Base-by-base conservation (phyloP, 192 early-diverging fungal species). In the Pilobolus umbonatus region DNA sequence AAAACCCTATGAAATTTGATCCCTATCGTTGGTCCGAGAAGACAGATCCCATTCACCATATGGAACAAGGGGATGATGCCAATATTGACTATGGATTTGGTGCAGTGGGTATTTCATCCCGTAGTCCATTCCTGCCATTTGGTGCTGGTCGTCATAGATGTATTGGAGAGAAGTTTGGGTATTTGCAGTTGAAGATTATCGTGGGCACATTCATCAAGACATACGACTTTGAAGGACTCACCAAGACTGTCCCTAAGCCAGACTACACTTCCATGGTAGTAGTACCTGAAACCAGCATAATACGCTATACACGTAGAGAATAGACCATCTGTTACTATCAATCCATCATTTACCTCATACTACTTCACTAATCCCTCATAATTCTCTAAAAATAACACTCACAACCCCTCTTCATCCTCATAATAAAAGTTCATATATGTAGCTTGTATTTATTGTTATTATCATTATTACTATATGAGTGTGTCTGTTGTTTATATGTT, bases 121-220 rank as follows among this genome's bases (percentile, higher is more conserved):
- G 81, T 62, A 86, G 81, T 54, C 85, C 89, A 25, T 95, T 85
- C 70, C 80, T 98, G 67, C 96, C 96, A 29, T 98, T 98, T 77
- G 96, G 96, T 62, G 96, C 94, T 17, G 92, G 85, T 35, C 89
- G 96, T 48, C 96, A 98, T 82, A 81, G 96, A 53, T 98, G 96
- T 78, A 98, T 98, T 74, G 96, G 96, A 48, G 96, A 98, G 72
- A 75, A 82, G 45, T 98, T 98, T 78, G 93, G 91, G 1, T 96
- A 90, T 64, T 53, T 96, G 25, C 96, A 98, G 75, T 86, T 97
- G 76, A 96, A 96, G 85, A 88, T 89, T 17, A 85, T 98, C 32
- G 73, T 98, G 46, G 75, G 89, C 42, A 80, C 82, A 21, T 84
- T 97, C 60, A 64, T 98, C 24, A 72, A 90, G 14, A 85, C 83